Evolutionary conservation across 1,139 yeast genomes (phyloP).

Genomic region (Protomyces inundatus): DNA sequence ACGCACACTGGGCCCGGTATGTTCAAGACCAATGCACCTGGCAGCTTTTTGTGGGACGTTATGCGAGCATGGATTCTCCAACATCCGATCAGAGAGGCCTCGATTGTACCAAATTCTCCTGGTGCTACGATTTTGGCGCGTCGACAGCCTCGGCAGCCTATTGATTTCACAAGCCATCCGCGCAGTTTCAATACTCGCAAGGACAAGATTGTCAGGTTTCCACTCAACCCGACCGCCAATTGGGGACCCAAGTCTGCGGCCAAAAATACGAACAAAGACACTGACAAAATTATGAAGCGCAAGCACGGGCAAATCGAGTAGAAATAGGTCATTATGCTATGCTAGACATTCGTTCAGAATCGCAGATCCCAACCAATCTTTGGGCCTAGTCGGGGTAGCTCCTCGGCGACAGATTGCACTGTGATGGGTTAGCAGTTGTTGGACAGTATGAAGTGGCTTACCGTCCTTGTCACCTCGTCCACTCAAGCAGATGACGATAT

Average conservation of each 20-base stretch:
- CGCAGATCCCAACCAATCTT: constrained; percentile 93
- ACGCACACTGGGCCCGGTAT: constrained; percentile 87
- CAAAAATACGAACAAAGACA: neutral
- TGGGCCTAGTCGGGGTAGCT: constrained; percentile 82
- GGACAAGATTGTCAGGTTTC: constrained; percentile 75
- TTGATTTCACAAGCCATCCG: constrained; percentile 35
- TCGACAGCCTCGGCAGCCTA: constrained; percentile 44
- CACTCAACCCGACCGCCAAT: constrained; percentile 82
- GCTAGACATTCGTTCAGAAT: constrained; percentile 48
- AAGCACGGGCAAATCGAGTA: neutral
- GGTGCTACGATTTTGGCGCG: constrained; percentile 60
- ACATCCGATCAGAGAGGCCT: constrained; percentile 42
- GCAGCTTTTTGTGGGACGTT: constrained; percentile 68
- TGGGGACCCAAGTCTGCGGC: constrained; percentile 88
- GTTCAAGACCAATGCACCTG: constrained; percentile 84
- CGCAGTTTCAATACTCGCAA: constrained; percentile 52
- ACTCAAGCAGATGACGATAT: constrained; percentile 78
- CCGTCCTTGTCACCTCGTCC: constrained; percentile 97
- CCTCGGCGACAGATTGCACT: constrained; percentile 94
- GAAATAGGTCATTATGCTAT: too few relatives aligned
- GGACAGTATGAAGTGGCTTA: neutral
- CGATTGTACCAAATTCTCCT: constrained; percentile 49
- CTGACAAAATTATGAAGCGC: neutral
- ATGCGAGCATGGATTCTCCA: constrained; percentile 60
- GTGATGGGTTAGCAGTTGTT: neutral